A percentile compares a stretch with the other conserved stretches of the same genome.
Evolutionary conservation across 2,329 filamentous ascomycete genomes (phyloP).

Genomic region (Didymosphaeria variabile): DNA sequence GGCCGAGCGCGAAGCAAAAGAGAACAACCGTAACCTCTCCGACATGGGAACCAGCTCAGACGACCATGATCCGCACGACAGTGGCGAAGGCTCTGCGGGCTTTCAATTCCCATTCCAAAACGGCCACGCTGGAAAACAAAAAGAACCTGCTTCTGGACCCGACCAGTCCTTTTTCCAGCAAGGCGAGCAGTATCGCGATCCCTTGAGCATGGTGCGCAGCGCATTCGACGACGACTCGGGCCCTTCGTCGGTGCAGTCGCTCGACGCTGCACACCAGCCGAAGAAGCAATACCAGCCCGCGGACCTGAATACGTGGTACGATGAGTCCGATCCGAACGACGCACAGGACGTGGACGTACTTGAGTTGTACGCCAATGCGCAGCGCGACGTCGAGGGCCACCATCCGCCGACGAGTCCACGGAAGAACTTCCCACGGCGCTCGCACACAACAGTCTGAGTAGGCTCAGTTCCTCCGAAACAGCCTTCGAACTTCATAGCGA

Average conservation of each 20-base stretch:
- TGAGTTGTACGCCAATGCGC: conserved; percentile 8
- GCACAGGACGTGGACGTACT: neutral
- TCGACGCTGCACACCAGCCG: neutral
- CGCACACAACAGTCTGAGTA: conserved; percentile 10
- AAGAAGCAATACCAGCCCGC: neutral
- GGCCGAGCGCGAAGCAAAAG: conserved; percentile 40
- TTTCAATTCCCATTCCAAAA: conserved; percentile 10
- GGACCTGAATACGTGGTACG: conserved; percentile 1
- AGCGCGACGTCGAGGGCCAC: conserved; percentile 11
- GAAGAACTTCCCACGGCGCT: neutral
- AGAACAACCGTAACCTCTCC: neutral
- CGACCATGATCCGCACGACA: conserved; percentile 6
- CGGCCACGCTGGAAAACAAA: neutral
- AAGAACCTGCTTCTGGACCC: neutral
- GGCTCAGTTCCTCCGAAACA: neutral
- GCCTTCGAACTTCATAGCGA: neutral
- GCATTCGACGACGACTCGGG: conserved; percentile 18
- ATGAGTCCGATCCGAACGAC: neutral
- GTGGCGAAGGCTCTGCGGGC: neutral
- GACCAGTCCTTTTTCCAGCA: conserved; percentile 7
- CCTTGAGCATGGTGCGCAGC: conserved; percentile 6
- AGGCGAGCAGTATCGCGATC: conserved; percentile 13
- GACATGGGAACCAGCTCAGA: conserved; percentile 1
- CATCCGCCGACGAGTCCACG: neutral
- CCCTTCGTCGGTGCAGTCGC: conserved; percentile 4